Conservation (phyloP, 2,329 filamentous ascomycete species). For the Phialophora chinensis region DNA sequence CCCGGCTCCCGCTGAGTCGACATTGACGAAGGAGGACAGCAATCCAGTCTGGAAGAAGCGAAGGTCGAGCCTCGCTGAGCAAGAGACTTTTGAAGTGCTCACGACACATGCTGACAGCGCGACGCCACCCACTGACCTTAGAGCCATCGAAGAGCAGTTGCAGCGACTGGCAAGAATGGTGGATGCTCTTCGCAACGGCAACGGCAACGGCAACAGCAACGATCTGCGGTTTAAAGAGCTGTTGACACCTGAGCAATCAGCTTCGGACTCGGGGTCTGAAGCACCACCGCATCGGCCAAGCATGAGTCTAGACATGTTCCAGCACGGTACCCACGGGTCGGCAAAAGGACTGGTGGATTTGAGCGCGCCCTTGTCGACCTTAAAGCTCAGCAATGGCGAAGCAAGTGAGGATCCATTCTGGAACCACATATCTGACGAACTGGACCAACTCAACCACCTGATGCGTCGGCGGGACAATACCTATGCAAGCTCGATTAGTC, state of each 20-base stretch:
- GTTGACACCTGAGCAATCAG: conserved; percentile 27
- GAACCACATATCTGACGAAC: conserved; percentile 31
- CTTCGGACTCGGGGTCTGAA: conserved; percentile 34
- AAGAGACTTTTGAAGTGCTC: background rate
- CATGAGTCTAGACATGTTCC: conserved; percentile 45
- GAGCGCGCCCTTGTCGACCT: conserved; percentile 27
- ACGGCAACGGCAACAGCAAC: conserved; percentile 30
- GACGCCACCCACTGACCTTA: conserved; percentile 41
- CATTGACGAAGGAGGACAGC: conserved; percentile 2
- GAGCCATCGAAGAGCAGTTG: conserved; percentile 52
- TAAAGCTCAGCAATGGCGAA: conserved; percentile 24
- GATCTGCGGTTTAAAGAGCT: conserved; percentile 21
- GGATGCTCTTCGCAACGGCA: conserved; percentile 48
- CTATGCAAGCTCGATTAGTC: conserved; percentile 22
- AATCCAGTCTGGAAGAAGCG: conserved; percentile 28
- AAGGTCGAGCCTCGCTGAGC: conserved; percentile 18
- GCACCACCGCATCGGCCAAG: conserved; percentile 49
- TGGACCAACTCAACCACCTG: conserved; percentile 35
- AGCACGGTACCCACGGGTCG: conserved; percentile 7
- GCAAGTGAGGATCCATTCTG: conserved; percentile 30
- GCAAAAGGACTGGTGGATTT: conserved; percentile 23
- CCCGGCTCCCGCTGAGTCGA: background rate
- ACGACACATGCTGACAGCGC: conserved; percentile 30
- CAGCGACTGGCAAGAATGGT: conserved; percentile 54
- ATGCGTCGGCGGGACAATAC: conserved; percentile 40